Conservation (phyloP, 306 rosid species). For the Trifolium pratense region DNA sequence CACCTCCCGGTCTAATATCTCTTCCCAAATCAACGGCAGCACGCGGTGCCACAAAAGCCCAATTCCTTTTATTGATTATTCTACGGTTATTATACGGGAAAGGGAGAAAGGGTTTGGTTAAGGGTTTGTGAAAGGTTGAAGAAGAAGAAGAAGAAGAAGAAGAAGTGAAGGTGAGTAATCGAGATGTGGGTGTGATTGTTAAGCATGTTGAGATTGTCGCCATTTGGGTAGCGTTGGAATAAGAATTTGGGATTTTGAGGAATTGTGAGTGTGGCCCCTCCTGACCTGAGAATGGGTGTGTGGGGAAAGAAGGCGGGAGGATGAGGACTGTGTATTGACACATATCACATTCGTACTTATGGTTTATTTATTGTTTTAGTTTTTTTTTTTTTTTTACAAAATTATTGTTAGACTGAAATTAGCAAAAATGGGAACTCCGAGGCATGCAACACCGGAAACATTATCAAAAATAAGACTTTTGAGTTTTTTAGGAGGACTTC, state of each 20-base stretch:
- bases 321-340: slow-evolving; percentile 40
- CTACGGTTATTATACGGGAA: slow-evolving; percentile 46
- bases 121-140: slow-evolving; percentile 23
- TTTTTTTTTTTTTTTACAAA: too few relatives aligned
- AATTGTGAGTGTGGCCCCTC: background rate
- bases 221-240: slow-evolving; percentile 45
- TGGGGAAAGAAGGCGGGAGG: slow-evolving; percentile 46
- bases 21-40: slow-evolving; percentile 57
- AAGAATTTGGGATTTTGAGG: background rate
- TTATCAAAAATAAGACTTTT: too few relatives aligned
- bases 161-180: slow-evolving; percentile 33
- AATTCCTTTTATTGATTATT: slow-evolving; percentile 33
- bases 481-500: too few relatives aligned
- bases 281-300: background rate
- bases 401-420: too few relatives aligned
- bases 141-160: slow-evolving; percentile 52
- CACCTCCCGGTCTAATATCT: slow-evolving; percentile 67
- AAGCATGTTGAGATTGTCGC: slow-evolving; percentile 74
- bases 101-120: slow-evolving; percentile 32
- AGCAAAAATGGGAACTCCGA: too few relatives aligned
- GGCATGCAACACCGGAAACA: too few relatives aligned
- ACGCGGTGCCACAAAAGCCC: slow-evolving; percentile 49
- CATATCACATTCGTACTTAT: background rate
- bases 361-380: too few relatives aligned
- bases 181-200: slow-evolving; percentile 55